Evolutionary conservation across 23 red algal genomes (phyloP).

Genomic region (Gracilaria domingensis): DNA sequence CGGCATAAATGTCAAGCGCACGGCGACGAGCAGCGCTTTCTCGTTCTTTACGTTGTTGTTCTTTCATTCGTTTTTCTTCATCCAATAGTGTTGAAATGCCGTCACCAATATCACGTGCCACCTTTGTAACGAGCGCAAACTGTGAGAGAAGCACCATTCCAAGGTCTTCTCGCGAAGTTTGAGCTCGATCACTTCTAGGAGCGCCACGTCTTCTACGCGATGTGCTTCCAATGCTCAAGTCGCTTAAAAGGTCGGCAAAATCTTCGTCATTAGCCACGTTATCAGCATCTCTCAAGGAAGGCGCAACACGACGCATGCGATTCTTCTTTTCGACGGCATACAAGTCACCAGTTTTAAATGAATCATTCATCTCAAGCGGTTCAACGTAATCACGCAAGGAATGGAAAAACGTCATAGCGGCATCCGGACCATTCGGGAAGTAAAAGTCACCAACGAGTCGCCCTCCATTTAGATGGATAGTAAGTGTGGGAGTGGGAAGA

Average conservation of each 20-base stretch:
- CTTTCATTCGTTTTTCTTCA: conserved; percentile 39
- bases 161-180: not conserved
- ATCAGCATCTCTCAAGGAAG: conserved; percentile 17
- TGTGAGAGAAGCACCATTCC: conserved; percentile 62
- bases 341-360: conserved; percentile 22
- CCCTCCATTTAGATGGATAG: conserved; percentile 47
- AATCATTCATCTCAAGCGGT: conserved; percentile 31
- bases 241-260: conserved; percentile 9
- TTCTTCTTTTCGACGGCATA: conserved; percentile 45
- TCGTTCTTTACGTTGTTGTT: conserved; percentile 26
- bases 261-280: conserved; percentile 10
- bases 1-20: conserved; percentile 75
- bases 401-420: conserved; percentile 56
- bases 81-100: conserved; percentile 47
- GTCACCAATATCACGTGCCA: conserved; percentile 54
- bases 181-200: not conserved
- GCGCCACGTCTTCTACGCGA: not conserved
- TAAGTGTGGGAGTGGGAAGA: conserved; percentile 28
- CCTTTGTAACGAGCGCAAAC: conserved; percentile 74
- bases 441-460: conserved; percentile 29
- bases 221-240: conserved; percentile 12
- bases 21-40: conserved; percentile 56
- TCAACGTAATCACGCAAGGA: conserved; percentile 45
- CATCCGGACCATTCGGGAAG: conserved; percentile 77
- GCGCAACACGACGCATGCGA: conserved; percentile 71